Percentiles rank a stretch among this genome's conserved stretches.
phyloP scores from a whole-genome alignment of 2,329 filamentous ascomycete genomes.

The Microdochium bolleyi region DNA sequence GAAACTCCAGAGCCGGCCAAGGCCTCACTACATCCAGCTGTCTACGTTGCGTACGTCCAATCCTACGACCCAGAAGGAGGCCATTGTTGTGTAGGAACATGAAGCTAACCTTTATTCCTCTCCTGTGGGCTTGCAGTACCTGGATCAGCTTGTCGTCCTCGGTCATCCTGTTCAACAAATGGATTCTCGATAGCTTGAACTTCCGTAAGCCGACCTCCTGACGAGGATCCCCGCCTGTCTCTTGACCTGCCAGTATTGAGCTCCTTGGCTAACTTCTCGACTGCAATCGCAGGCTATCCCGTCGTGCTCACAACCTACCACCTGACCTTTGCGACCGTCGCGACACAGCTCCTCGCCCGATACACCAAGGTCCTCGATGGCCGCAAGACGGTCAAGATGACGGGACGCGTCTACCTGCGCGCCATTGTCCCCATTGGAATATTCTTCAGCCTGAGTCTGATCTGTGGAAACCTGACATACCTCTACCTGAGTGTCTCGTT shows the following conservation, averaged over 20 bases:
- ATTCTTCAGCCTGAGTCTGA: slow-evolving; percentile 93
- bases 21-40: slow-evolving; percentile 64
- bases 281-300: slow-evolving; percentile 47
- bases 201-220: slow-evolving; percentile 56
- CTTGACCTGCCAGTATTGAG: slow-evolving; percentile 20
- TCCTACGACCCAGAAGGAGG: slow-evolving; percentile 1
- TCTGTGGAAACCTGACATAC: slow-evolving; percentile 94
- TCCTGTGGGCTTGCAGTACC: slow-evolving; percentile 41
- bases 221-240: not conserved
- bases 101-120: slow-evolving; percentile 3
- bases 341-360: slow-evolving; percentile 88
- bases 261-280: slow-evolving; percentile 43
- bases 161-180: slow-evolving; percentile 99
- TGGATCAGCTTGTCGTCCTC: slow-evolving; percentile 92
- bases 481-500: slow-evolving; percentile 93
- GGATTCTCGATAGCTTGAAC: slow-evolving; percentile 77
- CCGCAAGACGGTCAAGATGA: slow-evolving; percentile 96
- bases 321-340: slow-evolving; percentile 82
- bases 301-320: slow-evolving; percentile 95
- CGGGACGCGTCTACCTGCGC: slow-evolving; percentile 81
- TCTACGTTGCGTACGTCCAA: slow-evolving; percentile 66
- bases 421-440: slow-evolving; percentile 92
- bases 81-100: not conserved
- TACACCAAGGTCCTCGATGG: slow-evolving; percentile 88
- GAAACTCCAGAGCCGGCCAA: slow-evolving; percentile 54